These are phyloP conservation scores for Schizochytrium sp. DNA, from an alignment of 108 stramenopile genomes.

Conservation along the genomic window DNA sequence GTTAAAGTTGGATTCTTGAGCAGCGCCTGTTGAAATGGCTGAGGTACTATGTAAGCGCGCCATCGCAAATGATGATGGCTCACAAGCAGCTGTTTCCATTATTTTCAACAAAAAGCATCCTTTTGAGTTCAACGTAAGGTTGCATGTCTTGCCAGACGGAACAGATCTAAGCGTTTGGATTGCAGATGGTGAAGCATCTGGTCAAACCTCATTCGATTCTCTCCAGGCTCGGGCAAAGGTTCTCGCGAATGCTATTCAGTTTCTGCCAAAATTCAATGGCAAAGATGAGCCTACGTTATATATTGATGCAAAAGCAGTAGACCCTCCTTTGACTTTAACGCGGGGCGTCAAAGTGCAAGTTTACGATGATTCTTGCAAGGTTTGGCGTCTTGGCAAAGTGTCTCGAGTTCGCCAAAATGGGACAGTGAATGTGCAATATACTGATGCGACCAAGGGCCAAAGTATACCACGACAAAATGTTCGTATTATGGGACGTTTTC, in stretches of 20 bases:
- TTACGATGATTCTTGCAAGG: neutral
- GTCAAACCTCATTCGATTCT: neutral
- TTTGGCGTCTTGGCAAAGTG: conserved; percentile 18
- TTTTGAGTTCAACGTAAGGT: conserved; percentile 25
- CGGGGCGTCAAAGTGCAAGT: conserved; percentile 55
- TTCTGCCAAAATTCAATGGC: neutral
- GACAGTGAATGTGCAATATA: conserved; percentile 27
- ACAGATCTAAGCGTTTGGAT: neutral
- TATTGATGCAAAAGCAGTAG: neutral
- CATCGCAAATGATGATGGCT: neutral
- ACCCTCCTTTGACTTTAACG: neutral
- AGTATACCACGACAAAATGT: neutral
- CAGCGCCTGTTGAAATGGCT: neutral
- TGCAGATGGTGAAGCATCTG: neutral
- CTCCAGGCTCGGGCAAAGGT: neutral
- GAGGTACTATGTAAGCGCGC: neutral
- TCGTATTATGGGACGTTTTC: conserved; percentile 40
- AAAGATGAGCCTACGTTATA: neutral
- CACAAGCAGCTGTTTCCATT: neutral
- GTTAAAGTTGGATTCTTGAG: neutral
- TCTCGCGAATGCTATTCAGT: neutral
- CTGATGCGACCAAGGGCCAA: neutral
- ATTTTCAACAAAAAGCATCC: neutral
- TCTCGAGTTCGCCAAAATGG: conserved; percentile 15
- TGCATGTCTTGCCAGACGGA: neutral